phyloP scores from a whole-genome alignment of 352 stramenopile species.

The Thraustotheca clavata region DNA sequence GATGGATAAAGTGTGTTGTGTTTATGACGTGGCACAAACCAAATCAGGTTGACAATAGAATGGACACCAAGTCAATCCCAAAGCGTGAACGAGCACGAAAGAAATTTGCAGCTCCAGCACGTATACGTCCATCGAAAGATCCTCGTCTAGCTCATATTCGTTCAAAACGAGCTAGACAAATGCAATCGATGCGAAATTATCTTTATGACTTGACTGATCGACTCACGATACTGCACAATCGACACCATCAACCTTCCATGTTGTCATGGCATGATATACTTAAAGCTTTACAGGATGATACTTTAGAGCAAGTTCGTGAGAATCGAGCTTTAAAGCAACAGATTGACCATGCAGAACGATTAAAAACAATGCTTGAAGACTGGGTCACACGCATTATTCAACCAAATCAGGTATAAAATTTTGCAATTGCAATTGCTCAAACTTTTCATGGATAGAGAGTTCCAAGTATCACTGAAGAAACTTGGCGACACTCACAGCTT shows the following conservation, averaged over 20 bases:
- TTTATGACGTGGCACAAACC: no score
- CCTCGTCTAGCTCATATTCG: neutral
- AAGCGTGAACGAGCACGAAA: no score
- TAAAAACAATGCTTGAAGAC: neutral
- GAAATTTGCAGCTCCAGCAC: neutral
- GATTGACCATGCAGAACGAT: neutral
- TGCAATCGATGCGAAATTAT: slow-evolving; percentile 6
- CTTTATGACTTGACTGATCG: slow-evolving; percentile 14
- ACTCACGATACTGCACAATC: neutral
- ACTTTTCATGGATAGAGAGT: neutral
- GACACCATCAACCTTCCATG: neutral
- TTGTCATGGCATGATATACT: slow-evolving; percentile 12
- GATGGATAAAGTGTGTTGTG: no score
- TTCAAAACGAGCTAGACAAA: neutral
- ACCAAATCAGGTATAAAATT: neutral
- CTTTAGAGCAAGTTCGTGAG: slow-evolving; percentile 9
- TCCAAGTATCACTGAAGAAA: neutral
- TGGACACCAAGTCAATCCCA: no score
- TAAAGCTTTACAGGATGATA: slow-evolving; percentile 12
- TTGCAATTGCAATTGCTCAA: neutral
- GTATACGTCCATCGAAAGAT: neutral
- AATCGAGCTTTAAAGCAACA: slow-evolving; percentile 11
- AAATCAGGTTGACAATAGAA: no score
- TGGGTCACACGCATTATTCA: neutral
- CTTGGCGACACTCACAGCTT: slow-evolving; percentile 18